A percentile compares a stretch with the other conserved stretches of the same genome.
Conservation (phyloP, 495 filamentous ascomycete species). For the Lindgomyces ingoldianus region DNA sequence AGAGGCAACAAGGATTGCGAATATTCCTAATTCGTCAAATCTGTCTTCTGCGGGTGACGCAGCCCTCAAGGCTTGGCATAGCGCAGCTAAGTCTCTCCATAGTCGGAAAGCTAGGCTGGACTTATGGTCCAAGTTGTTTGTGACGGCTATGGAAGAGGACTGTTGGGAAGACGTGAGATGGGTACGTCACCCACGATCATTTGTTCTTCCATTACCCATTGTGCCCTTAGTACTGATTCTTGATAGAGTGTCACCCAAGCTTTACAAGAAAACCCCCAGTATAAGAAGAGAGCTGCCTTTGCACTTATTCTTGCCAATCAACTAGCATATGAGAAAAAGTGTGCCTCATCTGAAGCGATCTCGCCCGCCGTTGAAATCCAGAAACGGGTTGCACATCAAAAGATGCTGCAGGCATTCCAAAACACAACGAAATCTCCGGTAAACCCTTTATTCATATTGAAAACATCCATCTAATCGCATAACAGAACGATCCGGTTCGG, state of each 20-base stretch:
- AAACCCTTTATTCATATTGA: background rate
- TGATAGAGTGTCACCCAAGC: constrained; percentile 6
- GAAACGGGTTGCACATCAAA: background rate
- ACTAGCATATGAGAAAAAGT: background rate
- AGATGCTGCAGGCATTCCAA: constrained; percentile 5
- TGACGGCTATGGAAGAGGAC: constrained; percentile 10
- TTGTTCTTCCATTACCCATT: background rate
- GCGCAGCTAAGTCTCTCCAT: constrained; percentile 11
- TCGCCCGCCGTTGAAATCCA: background rate
- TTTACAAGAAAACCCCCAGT: background rate
- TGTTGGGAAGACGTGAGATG: constrained; percentile 35
- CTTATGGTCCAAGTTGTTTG: constrained; percentile 15
- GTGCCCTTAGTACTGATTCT: background rate
- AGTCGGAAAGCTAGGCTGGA: constrained; percentile 8
- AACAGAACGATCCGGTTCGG: background rate
- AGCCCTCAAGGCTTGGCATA: constrained; percentile 10
- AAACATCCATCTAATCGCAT: background rate
- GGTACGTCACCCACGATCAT: background rate
- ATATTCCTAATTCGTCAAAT: too few species aligned
- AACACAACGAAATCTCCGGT: constrained; percentile 5
- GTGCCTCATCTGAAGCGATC: background rate
- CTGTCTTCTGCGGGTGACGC: background rate
- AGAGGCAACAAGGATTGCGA: background rate
- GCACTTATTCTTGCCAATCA: constrained; percentile 24
- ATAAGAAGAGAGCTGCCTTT: constrained; percentile 13